phyloP scores from a whole-genome alignment of 495 filamentous ascomycete species.

The Pseudevernia furfuracea region DNA sequence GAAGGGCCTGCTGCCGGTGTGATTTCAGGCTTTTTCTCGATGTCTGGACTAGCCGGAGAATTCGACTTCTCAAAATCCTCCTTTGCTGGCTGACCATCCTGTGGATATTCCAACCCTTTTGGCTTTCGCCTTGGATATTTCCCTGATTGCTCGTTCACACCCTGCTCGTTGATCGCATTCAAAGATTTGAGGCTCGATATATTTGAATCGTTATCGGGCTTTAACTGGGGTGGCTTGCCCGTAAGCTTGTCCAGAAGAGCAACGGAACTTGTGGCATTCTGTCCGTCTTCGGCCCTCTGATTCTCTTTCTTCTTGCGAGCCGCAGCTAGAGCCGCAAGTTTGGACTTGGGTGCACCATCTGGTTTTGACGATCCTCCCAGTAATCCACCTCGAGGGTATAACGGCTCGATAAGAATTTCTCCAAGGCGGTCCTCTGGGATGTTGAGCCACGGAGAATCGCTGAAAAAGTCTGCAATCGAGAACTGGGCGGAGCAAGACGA shows the following conservation, averaged over 20 bases:
- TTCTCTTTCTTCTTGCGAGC: slow-evolving; percentile 72
- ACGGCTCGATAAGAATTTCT: slow-evolving; percentile 56
- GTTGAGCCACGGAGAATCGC: slow-evolving; percentile 78
- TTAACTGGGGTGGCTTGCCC: slow-evolving; percentile 8
- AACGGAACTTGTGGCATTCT: slow-evolving; percentile 18
- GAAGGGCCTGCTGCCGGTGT: slow-evolving; percentile 44
- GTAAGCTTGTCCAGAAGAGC: slow-evolving; percentile 23
- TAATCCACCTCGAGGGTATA: slow-evolving; percentile 53
- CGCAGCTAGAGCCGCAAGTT: slow-evolving; percentile 83
- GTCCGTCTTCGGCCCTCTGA: slow-evolving; percentile 41
- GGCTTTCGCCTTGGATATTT: slow-evolving; percentile 14
- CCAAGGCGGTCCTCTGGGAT: slow-evolving; percentile 62
- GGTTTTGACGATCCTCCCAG: slow-evolving; percentile 64
- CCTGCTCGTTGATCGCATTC: slow-evolving; percentile 1
- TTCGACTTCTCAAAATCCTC: background rate
- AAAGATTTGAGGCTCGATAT: background rate
- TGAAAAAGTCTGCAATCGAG: slow-evolving; percentile 58
- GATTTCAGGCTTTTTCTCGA: background rate
- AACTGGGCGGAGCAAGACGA: background rate
- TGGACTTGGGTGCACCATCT: slow-evolving; percentile 64
- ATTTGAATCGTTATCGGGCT: slow-evolving; percentile 1
- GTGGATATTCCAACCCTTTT: background rate
- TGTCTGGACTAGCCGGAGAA: background rate
- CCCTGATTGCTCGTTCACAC: background rate
- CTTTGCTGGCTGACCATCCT: background rate